phyloP scores from a whole-genome alignment of 2,329 filamentous ascomycete species.

The Colletotrichum paranaense region DNA sequence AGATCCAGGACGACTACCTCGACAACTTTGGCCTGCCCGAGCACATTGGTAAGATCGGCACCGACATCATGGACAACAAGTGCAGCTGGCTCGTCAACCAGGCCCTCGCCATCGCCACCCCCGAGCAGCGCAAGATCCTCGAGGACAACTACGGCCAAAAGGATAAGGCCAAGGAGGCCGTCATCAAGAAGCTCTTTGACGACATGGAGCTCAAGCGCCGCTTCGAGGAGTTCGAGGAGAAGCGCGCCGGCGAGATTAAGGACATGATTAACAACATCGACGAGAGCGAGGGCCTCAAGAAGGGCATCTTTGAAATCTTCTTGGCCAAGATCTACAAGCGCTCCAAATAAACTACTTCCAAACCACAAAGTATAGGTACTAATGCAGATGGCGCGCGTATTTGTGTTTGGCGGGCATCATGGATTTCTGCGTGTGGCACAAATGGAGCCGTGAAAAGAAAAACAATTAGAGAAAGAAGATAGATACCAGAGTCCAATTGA shows the following conservation, averaged over 20 bases:
- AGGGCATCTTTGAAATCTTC: constrained; percentile 89
- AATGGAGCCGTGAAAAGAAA: background rate
- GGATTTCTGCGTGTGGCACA: background rate
- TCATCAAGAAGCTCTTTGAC: constrained; percentile 88
- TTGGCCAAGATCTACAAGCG: constrained; percentile 98
- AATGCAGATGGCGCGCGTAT: background rate
- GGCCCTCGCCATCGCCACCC: constrained; percentile 81
- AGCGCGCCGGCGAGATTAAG: constrained; percentile 81
- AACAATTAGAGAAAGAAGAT: background rate
- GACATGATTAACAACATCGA: constrained; percentile 82
- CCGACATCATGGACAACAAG: constrained; percentile 99
- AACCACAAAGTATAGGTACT: background rate
- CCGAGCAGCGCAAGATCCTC: constrained; percentile 88
- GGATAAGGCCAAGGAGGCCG: constrained; percentile 83
- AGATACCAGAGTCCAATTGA: constrained; percentile 32
- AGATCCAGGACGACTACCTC: constrained; percentile 98
- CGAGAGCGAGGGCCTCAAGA: constrained; percentile 89
- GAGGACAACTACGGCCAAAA: constrained; percentile 96
- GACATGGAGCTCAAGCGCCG: constrained; percentile 86
- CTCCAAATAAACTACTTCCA: constrained; percentile 75
- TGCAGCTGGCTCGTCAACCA: constrained; percentile 99
- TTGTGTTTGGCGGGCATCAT: constrained; percentile 4
- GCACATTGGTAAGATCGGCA: constrained; percentile 97
- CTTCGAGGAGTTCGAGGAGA: constrained; percentile 92
- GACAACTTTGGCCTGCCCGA: constrained; percentile 96